These are phyloP conservation scores for Pelargonium myrrhifolium DNA, from an alignment of 441 rosid species.

Conservation along the genomic window DNA sequence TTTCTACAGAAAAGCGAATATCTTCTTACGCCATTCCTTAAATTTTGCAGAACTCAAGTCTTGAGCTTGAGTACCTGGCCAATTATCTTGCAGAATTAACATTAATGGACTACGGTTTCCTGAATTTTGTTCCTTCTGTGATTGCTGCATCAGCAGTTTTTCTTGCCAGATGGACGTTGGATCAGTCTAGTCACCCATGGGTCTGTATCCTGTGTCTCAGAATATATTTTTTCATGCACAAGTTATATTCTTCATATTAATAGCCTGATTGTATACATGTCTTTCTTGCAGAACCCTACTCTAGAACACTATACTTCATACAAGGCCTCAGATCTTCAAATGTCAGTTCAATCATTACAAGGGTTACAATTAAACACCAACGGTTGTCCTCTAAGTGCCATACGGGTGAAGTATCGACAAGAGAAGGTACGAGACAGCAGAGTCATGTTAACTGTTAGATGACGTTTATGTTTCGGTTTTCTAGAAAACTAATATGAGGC, in stretches of 20 bases:
- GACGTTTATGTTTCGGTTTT: not conserved
- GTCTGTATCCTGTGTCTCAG: slow-evolving; percentile 21
- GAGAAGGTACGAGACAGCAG: slow-evolving; percentile 34
- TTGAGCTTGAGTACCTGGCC: slow-evolving; percentile 51
- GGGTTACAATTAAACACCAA: slow-evolving; percentile 47
- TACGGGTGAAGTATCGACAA: slow-evolving; percentile 52
- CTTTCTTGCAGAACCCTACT: slow-evolving; percentile 43
- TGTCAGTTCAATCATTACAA: slow-evolving; percentile 41
- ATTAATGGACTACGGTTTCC: slow-evolving; percentile 39
- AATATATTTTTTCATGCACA: slow-evolving; percentile 1
- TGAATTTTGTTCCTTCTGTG: slow-evolving; percentile 51
- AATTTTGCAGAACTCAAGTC: slow-evolving; percentile 42
- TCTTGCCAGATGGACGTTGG: slow-evolving; percentile 70
- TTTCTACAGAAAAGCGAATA: not conserved
- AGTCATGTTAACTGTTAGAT: not conserved
- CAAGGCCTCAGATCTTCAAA: slow-evolving; percentile 45
- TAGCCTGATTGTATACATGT: not conserved
- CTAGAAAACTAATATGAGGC: not conserved
- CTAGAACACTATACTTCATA: slow-evolving; percentile 56
- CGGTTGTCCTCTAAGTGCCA: slow-evolving; percentile 44
- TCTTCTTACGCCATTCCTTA: not conserved
- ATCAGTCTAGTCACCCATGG: slow-evolving; percentile 60
- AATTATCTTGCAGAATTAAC: slow-evolving; percentile 58
- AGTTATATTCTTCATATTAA: slow-evolving; percentile 7
- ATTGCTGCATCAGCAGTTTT: slow-evolving; percentile 66